phyloP scores from a whole-genome alignment of 345 rosid genomes.

The Populus davidiana region DNA sequence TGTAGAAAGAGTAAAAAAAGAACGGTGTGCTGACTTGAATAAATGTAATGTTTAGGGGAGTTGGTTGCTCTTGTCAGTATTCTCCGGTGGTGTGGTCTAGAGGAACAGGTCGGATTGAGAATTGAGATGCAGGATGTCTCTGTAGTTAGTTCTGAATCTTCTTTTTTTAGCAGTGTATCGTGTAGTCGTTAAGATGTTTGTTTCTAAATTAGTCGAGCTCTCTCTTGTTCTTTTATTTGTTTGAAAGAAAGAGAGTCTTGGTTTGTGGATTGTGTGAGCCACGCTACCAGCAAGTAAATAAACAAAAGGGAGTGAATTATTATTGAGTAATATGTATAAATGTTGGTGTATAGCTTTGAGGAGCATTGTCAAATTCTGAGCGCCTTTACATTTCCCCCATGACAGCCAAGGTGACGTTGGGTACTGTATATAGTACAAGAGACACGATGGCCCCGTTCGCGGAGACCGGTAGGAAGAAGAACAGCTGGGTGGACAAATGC shows the following conservation, averaged over 20 bases:
- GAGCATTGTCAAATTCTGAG: background rate
- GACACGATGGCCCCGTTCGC: conserved; percentile 7
- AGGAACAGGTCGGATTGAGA: conserved; percentile 9
- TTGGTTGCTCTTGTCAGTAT: conserved; percentile 13
- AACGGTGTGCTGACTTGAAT: conserved; percentile 15
- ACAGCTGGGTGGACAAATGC: conserved; percentile 12
- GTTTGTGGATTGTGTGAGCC: background rate
- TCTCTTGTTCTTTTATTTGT: background rate
- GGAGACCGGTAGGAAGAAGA: background rate
- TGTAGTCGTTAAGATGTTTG: conserved; percentile 25
- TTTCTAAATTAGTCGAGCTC: background rate
- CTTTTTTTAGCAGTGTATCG: conserved; percentile 14
- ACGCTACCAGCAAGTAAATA: background rate
- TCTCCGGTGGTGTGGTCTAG: conserved; percentile 8
- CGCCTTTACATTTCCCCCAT: background rate
- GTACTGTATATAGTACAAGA: conserved; percentile 4
- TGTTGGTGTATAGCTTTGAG: background rate
- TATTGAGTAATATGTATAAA: background rate
- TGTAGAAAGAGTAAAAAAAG: background rate
- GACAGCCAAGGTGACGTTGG: conserved; percentile 30
- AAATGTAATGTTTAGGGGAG: conserved; percentile 12
- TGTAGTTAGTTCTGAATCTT: background rate
- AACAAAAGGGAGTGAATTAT: background rate
- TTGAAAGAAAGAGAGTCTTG: conserved; percentile 1
- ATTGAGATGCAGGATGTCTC: conserved; percentile 12